phyloP scores from a whole-genome alignment of 176 grass and related monocot genomes.

The Aegilops bicornis region DNA sequence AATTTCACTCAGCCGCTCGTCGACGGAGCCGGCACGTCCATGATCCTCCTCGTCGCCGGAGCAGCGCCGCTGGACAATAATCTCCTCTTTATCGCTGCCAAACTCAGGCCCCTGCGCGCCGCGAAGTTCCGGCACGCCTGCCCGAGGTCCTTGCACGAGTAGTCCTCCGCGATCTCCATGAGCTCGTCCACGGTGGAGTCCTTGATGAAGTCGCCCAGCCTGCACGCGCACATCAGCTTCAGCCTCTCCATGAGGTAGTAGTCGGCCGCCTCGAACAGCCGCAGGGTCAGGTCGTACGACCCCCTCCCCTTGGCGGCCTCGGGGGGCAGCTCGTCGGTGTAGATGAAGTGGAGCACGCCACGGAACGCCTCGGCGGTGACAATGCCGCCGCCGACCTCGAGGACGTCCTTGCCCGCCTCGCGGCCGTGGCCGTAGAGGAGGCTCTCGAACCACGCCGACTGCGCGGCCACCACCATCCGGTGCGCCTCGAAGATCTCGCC shows the following conservation, averaged over 20 bases:
- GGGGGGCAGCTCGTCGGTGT: constrained; percentile 31
- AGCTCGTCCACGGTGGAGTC: not conserved
- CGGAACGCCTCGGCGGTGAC: constrained; percentile 36
- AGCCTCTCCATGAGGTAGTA: constrained; percentile 40
- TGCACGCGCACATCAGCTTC: constrained; percentile 38
- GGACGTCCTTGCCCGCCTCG: not conserved
- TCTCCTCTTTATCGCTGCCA: not conserved
- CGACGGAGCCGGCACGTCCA: not conserved
- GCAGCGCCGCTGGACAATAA: not conserved
- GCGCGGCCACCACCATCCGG: constrained; percentile 33
- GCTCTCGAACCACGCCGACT: constrained; percentile 36
- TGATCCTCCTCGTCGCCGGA: not conserved
- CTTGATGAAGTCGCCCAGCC: constrained; percentile 12
- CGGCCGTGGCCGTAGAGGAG: constrained; percentile 38
- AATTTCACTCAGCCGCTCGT: not conserved
- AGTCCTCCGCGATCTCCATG: constrained; percentile 7
- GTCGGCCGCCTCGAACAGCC: constrained; percentile 44
- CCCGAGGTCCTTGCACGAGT: constrained; percentile 36
- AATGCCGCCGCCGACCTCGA: not conserved
- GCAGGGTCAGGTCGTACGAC: not conserved
- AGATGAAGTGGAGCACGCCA: constrained; percentile 45
- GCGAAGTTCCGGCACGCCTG: constrained; percentile 8
- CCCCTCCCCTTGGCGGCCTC: not conserved
- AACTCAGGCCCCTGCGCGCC: not conserved
- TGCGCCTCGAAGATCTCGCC: constrained; percentile 26